These are phyloP conservation scores for Coemansia sp. DNA, from an alignment of 192 early-diverging fungal species.

Conservation along the genomic window DNA sequence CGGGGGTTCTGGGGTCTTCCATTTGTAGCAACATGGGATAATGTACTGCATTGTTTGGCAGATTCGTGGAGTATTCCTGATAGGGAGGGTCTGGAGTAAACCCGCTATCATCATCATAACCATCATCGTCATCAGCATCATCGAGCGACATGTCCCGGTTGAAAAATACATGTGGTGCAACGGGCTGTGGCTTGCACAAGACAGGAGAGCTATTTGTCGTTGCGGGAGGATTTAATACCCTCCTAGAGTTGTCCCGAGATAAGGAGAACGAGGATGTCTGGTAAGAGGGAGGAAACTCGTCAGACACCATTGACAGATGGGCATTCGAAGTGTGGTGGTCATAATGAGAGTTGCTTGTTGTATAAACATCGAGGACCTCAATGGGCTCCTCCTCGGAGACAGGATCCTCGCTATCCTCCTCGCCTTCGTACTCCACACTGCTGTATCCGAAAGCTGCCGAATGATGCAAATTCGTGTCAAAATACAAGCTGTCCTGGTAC, in stretches of 20 bases:
- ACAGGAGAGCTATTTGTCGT: background rate
- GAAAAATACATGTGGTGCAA: constrained; percentile 35
- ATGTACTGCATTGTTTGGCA: background rate
- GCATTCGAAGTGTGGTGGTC: background rate
- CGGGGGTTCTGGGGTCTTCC: background rate
- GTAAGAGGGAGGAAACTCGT: too few species aligned
- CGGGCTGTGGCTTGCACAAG: constrained; percentile 32
- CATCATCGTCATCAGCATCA: too few species aligned
- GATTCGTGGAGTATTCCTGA: background rate
- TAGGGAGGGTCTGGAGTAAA: background rate
- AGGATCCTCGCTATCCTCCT: constrained; percentile 1
- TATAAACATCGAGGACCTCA: background rate
- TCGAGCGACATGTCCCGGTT: background rate
- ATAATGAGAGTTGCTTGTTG: background rate
- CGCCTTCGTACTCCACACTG: background rate
- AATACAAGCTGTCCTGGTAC: background rate
- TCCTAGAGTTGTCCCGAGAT: too few species aligned
- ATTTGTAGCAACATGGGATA: background rate
- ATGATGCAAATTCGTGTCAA: background rate
- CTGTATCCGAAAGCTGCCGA: background rate
- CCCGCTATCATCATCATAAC: background rate
- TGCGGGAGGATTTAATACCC: background rate
- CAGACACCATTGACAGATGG: too few species aligned
- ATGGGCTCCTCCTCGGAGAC: constrained; percentile 26
- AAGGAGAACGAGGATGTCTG: too few species aligned